Evolutionary conservation across 2,329 filamentous ascomycete genomes (phyloP), one percentile per base, ranked within the genome.

Genomic region (Atkinsonella hypoxylon): DNA sequence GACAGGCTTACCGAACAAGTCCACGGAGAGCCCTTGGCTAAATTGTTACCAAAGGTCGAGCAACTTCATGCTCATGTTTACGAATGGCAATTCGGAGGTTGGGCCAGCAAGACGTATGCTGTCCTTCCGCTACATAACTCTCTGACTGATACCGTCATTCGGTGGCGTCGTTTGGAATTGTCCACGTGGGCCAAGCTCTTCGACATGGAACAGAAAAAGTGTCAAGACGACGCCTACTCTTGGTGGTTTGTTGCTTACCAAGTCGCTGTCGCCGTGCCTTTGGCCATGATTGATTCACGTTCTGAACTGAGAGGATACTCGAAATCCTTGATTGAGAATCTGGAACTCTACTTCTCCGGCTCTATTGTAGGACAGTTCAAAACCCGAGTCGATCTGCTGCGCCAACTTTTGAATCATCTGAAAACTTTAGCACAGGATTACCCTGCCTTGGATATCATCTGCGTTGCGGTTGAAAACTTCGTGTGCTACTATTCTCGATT

Each of bases 221-320:
- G 83, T 58, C 74, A 83, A 20, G 78, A 87, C 46, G 84, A 89
- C 61, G 89, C 91, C 2, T 83, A 82, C 59, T 84, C 85, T 15
- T 98, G 93, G 93, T 98, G 90, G 84, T 98, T 96, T 59, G 78
- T 97, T 53, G 89, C 91, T 1, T 98, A 96, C 61, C 89, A 97
- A 66, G 88, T 85, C 4, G 80, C 95, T 41, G 78, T 98, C 57
- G 84, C 82, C 3, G 84, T 83, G 10, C 85, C 90, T 0, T 72
- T 87, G 49, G 77, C 79, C 18, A 75, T 91, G 53, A 71, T 78
- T 1, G 74, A 80, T 51, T 74, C 77, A 22, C 75, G 72, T 1
- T 67, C 77, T 20, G 77, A 82, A 45, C 67, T 94, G 51, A 70
- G 72, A 36, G 65, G 70, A 15, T 88, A 95, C 63, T 75, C 80